phyloP scores from a whole-genome alignment of 2,329 filamentous ascomycete genomes.

The Phialophora expanda region DNA sequence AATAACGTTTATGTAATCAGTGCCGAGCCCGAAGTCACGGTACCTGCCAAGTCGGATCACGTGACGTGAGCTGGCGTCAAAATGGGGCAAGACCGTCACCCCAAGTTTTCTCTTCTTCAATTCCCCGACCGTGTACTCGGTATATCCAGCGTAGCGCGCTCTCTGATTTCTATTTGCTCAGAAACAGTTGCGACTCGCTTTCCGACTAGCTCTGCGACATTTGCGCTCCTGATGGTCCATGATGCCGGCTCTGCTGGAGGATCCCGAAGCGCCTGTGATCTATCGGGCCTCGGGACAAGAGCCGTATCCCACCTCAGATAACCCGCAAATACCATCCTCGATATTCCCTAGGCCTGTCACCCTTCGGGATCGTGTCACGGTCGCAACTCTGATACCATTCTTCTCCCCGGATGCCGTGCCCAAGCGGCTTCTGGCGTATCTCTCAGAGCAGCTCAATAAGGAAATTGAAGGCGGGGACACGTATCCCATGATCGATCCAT shows the following conservation, averaged over 20 bases:
- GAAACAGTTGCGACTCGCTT: background rate
- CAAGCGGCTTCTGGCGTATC: constrained; percentile 72
- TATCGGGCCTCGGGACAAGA: constrained; percentile 70
- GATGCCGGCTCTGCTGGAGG: constrained; percentile 81
- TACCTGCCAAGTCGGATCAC: constrained; percentile 14
- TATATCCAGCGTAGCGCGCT: constrained; percentile 1
- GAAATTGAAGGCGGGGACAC: constrained; percentile 93
- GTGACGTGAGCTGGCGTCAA: constrained; percentile 20
- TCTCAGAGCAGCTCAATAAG: constrained; percentile 82
- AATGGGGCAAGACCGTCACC: constrained; percentile 13
- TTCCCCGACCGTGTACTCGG: background rate
- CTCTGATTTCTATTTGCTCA: constrained; percentile 10
- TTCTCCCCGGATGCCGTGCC: constrained; percentile 78
- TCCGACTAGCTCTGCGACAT: background rate
- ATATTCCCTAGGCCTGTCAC: constrained; percentile 78
- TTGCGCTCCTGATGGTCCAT: constrained; percentile 31
- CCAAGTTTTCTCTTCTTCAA: constrained; percentile 20
- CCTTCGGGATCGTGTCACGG: constrained; percentile 80
- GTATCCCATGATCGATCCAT: constrained; percentile 81
- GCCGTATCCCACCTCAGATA: constrained; percentile 67
- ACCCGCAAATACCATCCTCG: constrained; percentile 68
- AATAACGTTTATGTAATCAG: background rate
- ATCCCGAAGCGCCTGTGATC: constrained; percentile 72
- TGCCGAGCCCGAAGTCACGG: background rate
- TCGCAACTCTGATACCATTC: constrained; percentile 83